Evolutionary conservation across 2,329 filamentous ascomycete genomes (phyloP).

Genomic region (Phoma sp.): DNA sequence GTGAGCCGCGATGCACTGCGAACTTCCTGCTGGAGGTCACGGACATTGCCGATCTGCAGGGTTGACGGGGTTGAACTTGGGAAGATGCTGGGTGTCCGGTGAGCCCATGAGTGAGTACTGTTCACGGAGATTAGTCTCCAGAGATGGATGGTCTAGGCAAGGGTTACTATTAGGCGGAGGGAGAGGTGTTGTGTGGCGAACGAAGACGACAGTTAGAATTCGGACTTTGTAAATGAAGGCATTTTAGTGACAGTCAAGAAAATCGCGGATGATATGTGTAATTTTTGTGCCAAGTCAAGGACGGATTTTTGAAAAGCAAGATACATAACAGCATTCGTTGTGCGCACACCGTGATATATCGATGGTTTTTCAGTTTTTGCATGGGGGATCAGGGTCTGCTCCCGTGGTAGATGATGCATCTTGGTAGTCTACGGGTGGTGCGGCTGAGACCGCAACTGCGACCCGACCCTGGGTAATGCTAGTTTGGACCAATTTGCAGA

Average conservation of each 20-base stretch:
- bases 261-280: no score
- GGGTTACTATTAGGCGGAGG: no score
- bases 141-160: not conserved
- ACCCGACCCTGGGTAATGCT: not conserved
- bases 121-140: constrained; percentile 4
- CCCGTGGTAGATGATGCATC: not conserved
- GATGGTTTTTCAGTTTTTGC: no score
- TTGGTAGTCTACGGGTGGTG: not conserved
- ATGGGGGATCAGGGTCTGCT: constrained; percentile 4
- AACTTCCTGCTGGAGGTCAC: constrained; percentile 7
- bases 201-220: not conserved
- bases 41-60: constrained; percentile 7
- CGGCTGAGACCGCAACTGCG: constrained; percentile 6
- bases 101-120: not conserved
- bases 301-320: no score
- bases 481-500: not conserved
- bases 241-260: no score
- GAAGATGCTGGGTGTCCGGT: not conserved
- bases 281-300: no score
- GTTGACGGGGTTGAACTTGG: not conserved
- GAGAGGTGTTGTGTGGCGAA: not conserved
- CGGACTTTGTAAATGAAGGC: not conserved
- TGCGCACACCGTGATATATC: no score
- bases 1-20: constrained; percentile 4
- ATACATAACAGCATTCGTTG: no score